Conservation (phyloP, 1,139 yeast species). For the Hyphopichia fennica region DNA sequence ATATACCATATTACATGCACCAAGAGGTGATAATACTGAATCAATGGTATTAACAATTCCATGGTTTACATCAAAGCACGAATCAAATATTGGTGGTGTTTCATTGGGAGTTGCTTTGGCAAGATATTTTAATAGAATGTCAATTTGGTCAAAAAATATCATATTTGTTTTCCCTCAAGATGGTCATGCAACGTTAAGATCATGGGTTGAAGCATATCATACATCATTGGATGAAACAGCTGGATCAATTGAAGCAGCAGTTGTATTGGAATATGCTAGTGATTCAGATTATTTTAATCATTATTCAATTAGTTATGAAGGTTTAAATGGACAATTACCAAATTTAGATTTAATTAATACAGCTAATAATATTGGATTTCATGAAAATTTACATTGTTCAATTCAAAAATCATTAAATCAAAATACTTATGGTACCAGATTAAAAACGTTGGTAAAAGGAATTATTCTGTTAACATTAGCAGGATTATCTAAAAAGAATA, state of each 20-base stretch:
- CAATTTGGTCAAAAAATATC: conserved; percentile 94
- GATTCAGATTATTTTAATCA: conserved; percentile 67
- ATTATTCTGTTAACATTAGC: conserved; percentile 67
- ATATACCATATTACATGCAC: conserved; percentile 87
- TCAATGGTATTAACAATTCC: conserved; percentile 92
- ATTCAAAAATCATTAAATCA: conserved; percentile 58
- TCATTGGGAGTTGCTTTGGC: conserved; percentile 73
- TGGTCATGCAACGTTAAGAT: conserved; percentile 65
- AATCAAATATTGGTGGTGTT: conserved; percentile 68
- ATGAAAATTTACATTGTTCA: conserved; percentile 71
- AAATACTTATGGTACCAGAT: conserved; percentile 54
- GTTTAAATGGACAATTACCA: conserved; percentile 93
- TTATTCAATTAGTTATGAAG: conserved; percentile 78
- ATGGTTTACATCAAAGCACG: conserved; percentile 64
- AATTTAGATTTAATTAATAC: conserved; percentile 87
- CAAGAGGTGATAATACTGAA: conserved; percentile 95
- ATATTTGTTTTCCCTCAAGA: conserved; percentile 82
- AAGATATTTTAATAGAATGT: conserved; percentile 78
- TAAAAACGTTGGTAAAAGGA: conserved; percentile 62
- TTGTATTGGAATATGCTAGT: conserved; percentile 79
- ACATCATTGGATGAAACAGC: conserved; percentile 82
- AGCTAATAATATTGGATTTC: conserved; percentile 67
- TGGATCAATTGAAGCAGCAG: conserved; percentile 93
- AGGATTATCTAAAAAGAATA: conserved; percentile 55
- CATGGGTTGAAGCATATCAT: conserved; percentile 96